Evolutionary conservation across 805 yeast genomes (phyloP).

Genomic region (Brettanomyces naardenensis): DNA sequence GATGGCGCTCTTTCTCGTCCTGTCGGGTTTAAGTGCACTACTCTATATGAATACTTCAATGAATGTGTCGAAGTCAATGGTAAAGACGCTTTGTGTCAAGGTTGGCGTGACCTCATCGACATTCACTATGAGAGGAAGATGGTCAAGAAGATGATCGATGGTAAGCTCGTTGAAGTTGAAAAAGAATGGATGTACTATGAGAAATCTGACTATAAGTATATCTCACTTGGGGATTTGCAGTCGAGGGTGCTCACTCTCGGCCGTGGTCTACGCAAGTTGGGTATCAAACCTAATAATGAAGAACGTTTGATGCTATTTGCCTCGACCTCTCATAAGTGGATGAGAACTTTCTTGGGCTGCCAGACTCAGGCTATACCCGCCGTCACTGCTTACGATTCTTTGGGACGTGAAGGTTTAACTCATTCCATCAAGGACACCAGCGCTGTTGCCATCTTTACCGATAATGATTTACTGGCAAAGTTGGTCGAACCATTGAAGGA

Average conservation of each 20-base stretch:
- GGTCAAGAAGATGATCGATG: conserved; percentile 71
- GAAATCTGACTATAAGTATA: conserved; percentile 60
- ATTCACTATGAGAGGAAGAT: conserved; percentile 69
- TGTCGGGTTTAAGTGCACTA: conserved; percentile 48
- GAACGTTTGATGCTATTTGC: conserved; percentile 81
- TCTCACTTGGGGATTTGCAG: conserved; percentile 52
- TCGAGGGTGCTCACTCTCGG: conserved; percentile 47
- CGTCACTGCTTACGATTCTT: conserved; percentile 94
- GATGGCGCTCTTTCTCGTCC: conserved; percentile 51
- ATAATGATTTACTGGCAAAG: conserved; percentile 59
- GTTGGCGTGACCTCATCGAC: conserved; percentile 70
- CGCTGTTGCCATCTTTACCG: conserved; percentile 75
- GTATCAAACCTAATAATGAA: conserved; percentile 52
- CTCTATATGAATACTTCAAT: conserved; percentile 60
- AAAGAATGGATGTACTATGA: conserved; percentile 89
- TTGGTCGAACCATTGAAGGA: conserved; percentile 66
- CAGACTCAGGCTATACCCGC: conserved; percentile 74
- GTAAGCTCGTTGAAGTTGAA: conserved; percentile 60
- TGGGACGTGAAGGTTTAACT: conserved; percentile 82
- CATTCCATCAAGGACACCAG: conserved; percentile 82
- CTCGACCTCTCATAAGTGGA: conserved; percentile 82
- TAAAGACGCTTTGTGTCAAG: conserved; percentile 47
- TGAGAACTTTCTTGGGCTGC: conserved; percentile 77
- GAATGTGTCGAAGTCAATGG: conserved; percentile 56
- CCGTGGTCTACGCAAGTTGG: conserved; percentile 68